These are phyloP conservation scores for Aphanomyces cochlioides DNA, from an alignment of 352 stramenopile species.

Conservation along the genomic window DNA sequence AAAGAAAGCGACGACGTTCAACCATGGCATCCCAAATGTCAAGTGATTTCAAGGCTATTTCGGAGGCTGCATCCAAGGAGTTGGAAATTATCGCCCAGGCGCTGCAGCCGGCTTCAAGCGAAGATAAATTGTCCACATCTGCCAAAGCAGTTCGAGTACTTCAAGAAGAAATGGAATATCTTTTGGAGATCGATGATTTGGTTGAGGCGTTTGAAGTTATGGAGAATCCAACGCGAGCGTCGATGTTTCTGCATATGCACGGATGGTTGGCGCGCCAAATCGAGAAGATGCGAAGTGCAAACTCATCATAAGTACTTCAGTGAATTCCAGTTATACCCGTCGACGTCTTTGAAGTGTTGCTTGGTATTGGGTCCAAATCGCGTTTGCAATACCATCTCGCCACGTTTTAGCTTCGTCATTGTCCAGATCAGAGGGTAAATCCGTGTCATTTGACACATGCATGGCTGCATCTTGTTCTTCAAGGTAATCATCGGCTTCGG, in stretches of 20 bases:
- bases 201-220: slow-evolving; percentile 1
- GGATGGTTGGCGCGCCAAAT: not conserved
- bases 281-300: not conserved
- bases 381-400: not conserved
- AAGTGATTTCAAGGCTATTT: not conserved
- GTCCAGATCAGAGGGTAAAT: not conserved
- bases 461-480: not conserved
- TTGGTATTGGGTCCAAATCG: not conserved
- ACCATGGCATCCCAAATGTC: not conserved
- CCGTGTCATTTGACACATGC: not conserved
- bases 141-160: not conserved
- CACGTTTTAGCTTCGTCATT: not conserved
- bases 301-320: not conserved
- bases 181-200: not conserved
- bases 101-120: not conserved
- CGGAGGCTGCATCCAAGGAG: not conserved
- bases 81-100: not conserved
- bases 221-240: not conserved
- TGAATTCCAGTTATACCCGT: not conserved
- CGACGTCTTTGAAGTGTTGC: not conserved
- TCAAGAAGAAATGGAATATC: not conserved
- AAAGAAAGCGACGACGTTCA: not conserved
- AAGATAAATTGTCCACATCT: not conserved
- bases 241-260: not conserved
- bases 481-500: not conserved